phyloP scores from a whole-genome alignment of 2,329 filamentous ascomycete genomes.

The Mycosphaerella arachidis region DNA sequence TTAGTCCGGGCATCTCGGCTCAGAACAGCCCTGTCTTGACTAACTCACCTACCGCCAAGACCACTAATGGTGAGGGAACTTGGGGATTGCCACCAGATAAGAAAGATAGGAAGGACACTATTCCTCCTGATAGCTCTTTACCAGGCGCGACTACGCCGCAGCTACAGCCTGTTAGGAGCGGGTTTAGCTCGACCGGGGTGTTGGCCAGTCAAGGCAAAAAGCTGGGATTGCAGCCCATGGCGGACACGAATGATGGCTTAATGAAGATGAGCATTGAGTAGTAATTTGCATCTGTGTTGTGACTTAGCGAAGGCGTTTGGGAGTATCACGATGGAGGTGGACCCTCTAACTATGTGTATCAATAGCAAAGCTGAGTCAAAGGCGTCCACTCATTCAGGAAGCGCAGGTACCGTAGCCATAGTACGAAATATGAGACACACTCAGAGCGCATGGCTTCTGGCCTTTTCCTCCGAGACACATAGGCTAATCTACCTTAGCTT shows the following conservation, averaged over 20 bases:
- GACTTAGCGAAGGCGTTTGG: conserved; percentile 14
- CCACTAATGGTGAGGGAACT: conserved; percentile 55
- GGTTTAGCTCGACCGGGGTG: conserved; percentile 11
- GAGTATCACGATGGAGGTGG: neutral
- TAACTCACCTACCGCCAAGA: conserved; percentile 77
- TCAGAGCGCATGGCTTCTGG: no score
- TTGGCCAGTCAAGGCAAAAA: conserved; percentile 44
- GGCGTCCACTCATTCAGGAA: no score
- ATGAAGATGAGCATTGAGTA: conserved; percentile 98
- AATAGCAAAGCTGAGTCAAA: neutral
- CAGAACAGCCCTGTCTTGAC: conserved; percentile 81
- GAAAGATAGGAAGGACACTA: conserved; percentile 36
- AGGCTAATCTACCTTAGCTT: no score
- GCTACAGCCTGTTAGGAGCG: conserved; percentile 8
- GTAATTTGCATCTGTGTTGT: conserved; percentile 13
- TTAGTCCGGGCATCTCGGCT: conserved; percentile 84
- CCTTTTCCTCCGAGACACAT: no score
- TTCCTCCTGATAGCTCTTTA: conserved; percentile 10
- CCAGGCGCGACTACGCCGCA: conserved; percentile 5
- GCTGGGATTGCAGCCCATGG: conserved; percentile 86
- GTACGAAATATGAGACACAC: no score
- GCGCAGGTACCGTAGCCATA: no score
- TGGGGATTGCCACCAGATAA: conserved; percentile 59
- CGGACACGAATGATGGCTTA: conserved; percentile 86
- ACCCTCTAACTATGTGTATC: neutral